phyloP scores from a whole-genome alignment of 1,284 basidiomycete genomes.

The Microstroma glucosiphilum region DNA sequence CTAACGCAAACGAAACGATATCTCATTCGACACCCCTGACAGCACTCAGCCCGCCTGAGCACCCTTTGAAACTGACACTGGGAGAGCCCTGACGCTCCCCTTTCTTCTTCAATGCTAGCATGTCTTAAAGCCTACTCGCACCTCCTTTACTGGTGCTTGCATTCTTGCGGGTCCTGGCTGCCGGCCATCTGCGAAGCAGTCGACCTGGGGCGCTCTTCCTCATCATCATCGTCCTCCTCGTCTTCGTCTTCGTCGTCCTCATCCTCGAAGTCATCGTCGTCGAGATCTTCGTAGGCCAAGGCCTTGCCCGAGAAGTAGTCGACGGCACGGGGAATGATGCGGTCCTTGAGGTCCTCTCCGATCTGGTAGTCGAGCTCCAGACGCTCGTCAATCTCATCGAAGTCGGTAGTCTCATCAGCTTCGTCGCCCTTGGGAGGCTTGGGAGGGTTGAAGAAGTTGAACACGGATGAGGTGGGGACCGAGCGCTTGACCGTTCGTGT shows the following conservation, averaged over 20 bases:
- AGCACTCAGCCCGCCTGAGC: no score
- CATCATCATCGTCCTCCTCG: conserved; percentile 4
- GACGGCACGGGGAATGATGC: conserved; percentile 23
- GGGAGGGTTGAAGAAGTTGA: conserved; percentile 51
- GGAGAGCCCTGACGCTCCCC: no score
- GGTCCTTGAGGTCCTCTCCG: conserved; percentile 31
- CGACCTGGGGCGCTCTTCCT: background rate
- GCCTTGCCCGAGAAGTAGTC: conserved; percentile 8
- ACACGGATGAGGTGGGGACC: conserved; percentile 49
- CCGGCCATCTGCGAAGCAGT: conserved; percentile 6
- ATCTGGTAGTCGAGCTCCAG: conserved; percentile 94
- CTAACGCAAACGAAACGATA: no score
- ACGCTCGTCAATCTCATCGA: conserved; percentile 63
- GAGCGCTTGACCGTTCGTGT: conserved; percentile 50
- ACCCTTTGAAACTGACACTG: no score
- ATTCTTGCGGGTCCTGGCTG: conserved; percentile 2
- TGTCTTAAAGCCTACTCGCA: background rate
- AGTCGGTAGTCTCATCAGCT: conserved; percentile 19
- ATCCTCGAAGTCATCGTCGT: conserved; percentile 7
- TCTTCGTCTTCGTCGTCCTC: conserved; percentile 6
- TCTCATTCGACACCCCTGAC: no score
- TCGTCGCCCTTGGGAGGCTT: conserved; percentile 41
- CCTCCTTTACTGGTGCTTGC: conserved; percentile 8
- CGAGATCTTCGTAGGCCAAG: conserved; percentile 4
- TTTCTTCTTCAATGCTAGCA: background rate